Conservation (phyloP, 179 eudicot genomes). For the Vitellaria paradoxa region DNA sequence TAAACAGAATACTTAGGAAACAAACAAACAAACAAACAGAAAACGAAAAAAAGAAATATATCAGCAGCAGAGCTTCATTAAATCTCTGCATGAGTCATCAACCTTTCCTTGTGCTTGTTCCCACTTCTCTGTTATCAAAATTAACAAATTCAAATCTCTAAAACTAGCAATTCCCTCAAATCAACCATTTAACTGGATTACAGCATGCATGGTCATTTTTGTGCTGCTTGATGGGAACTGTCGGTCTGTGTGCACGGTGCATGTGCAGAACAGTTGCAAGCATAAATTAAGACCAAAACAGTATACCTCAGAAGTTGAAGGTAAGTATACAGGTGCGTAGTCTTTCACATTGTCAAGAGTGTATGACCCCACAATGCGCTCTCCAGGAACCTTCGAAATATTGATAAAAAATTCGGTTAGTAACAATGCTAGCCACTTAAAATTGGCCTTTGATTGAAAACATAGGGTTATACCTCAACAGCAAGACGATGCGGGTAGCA, state of each 20-base stretch:
- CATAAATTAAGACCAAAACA: constrained; percentile 1
- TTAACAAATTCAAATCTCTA: not conserved
- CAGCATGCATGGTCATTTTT: not conserved
- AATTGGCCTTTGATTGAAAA: not conserved
- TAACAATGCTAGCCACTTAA: not conserved
- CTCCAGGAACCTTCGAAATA: constrained; percentile 71
- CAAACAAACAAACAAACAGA: not conserved
- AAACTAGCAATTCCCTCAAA: not conserved
- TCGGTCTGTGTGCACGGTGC: not conserved
- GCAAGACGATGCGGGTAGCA: constrained; percentile 85
- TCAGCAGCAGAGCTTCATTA: not conserved
- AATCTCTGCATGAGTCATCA: not conserved
- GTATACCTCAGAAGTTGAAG: constrained; percentile 74
- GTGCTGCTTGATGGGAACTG: too few relatives aligned
- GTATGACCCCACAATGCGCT: constrained; percentile 77
- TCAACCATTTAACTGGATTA: not conserved
- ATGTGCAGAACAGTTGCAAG: not conserved
- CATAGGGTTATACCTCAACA: constrained; percentile 63
- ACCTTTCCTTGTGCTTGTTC: not conserved
- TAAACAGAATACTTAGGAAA: not conserved
- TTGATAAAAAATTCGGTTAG: not conserved
- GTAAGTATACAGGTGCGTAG: constrained; percentile 60
- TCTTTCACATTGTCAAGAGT: constrained; percentile 80
- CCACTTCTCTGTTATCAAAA: not conserved
- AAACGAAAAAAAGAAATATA: not conserved